Percentiles rank a stretch among this genome's conserved stretches.
These are phyloP conservation scores for Salix arbutifolia DNA, from an alignment of 345 rosid genomes.

Conservation along the genomic window DNA sequence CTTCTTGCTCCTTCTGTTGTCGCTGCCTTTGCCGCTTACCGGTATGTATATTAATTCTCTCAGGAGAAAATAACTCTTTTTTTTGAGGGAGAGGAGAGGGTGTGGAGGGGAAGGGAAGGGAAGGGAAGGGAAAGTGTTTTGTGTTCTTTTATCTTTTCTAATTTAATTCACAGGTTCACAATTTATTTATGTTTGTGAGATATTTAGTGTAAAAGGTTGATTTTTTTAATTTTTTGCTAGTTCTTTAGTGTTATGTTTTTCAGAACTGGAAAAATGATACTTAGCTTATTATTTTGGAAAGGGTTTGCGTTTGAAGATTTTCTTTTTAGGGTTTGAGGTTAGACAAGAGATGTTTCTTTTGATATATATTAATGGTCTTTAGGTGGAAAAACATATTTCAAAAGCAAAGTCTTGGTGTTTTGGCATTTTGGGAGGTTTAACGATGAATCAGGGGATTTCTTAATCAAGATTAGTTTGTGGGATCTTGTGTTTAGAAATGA, in stretches of 20 bases:
- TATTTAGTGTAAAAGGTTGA: background rate
- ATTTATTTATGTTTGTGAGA: background rate
- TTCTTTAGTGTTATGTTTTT: background rate
- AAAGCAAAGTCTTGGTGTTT: background rate
- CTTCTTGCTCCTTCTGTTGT: background rate
- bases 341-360: background rate
- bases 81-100: background rate
- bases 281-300: background rate
- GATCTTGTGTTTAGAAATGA: background rate
- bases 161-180: background rate
- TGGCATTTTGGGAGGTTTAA: background rate
- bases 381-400: background rate
- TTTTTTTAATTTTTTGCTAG: background rate
- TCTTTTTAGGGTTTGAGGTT: background rate
- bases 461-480: background rate
- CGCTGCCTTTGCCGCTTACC: background rate
- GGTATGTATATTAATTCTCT: constrained; percentile 1
- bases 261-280: background rate
- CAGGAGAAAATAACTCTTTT: background rate
- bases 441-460: background rate
- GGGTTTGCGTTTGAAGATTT: background rate
- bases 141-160: background rate
- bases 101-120: background rate
- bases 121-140: background rate
- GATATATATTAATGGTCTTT: background rate